A percentile compares a stretch with the other conserved stretches of the same genome.
Evolutionary conservation across 306 rosid species (phyloP).

Genomic region (Prunus mume): DNA sequence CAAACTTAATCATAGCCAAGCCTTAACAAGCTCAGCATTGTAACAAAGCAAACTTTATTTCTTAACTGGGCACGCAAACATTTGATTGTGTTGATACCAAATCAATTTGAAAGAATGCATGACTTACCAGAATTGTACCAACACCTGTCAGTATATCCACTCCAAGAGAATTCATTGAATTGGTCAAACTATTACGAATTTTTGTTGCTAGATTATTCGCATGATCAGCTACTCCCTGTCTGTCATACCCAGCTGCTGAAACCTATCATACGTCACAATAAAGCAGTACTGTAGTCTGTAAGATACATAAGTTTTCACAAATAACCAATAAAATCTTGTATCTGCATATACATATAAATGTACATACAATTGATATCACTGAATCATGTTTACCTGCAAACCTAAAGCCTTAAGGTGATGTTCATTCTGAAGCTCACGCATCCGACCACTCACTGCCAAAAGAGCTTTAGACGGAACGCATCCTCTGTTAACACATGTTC

Average conservation of each 20-base stretch:
- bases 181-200: slow-evolving; percentile 84
- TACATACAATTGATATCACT: neutral
- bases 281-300: slow-evolving; percentile 5
- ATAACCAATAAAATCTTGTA: neutral
- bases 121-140: slow-evolving; percentile 79
- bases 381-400: slow-evolving; percentile 54
- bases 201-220: slow-evolving; percentile 94
- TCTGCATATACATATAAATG: neutral
- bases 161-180: slow-evolving; percentile 92
- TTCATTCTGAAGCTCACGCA: slow-evolving; percentile 85
- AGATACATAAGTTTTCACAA: neutral
- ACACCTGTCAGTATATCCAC: slow-evolving; percentile 91
- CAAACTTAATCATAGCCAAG: neutral
- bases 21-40: neutral
- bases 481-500: slow-evolving; percentile 97
- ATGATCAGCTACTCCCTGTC: slow-evolving; percentile 98
- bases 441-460: slow-evolving; percentile 95
- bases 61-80: slow-evolving; percentile 3
- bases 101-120: slow-evolving; percentile 1
- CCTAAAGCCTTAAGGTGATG: slow-evolving; percentile 92
- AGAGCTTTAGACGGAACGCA: slow-evolving; percentile 99
- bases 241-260: slow-evolving; percentile 79
- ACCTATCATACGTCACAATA: slow-evolving; percentile 46
- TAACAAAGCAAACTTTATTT: neutral
- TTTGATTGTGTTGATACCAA: neutral